Evolutionary conservation across 192 early-diverging fungal genomes (phyloP).

Genomic region (Pilobolus umbonatus): DNA sequence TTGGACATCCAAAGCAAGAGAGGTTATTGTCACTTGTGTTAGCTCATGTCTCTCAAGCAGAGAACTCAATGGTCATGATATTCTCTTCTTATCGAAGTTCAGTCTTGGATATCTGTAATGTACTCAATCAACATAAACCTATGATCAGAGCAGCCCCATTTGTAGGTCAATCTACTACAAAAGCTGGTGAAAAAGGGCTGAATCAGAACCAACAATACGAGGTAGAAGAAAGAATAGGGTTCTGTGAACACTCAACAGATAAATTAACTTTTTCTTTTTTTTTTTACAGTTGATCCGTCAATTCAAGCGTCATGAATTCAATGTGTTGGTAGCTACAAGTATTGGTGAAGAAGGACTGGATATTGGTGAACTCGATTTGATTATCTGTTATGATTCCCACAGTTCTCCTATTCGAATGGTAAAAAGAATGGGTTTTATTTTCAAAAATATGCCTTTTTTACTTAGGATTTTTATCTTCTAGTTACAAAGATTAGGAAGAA

Average conservation of each 20-base stretch:
- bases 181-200: slow-evolving; percentile 61
- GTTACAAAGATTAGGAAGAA: slow-evolving; percentile 72
- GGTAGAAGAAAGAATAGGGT: slow-evolving; percentile 29
- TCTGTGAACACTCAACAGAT: background rate
- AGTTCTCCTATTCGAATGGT: slow-evolving; percentile 73
- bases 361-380: slow-evolving; percentile 94
- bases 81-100: slow-evolving; percentile 83
- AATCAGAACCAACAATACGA: slow-evolving; percentile 83
- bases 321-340: slow-evolving; percentile 84
- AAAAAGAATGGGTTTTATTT: slow-evolving; percentile 22
- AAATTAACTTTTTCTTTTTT: slow-evolving; percentile 6
- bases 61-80: slow-evolving; percentile 68
- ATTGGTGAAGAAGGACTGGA: slow-evolving; percentile 96
- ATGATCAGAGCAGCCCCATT: slow-evolving; percentile 67
- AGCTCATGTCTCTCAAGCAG: slow-evolving; percentile 58
- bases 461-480: slow-evolving; percentile 12
- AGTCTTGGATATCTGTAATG: slow-evolving; percentile 76
- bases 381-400: slow-evolving; percentile 84
- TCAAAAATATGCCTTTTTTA: background rate
- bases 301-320: slow-evolving; percentile 74
- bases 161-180: slow-evolving; percentile 69
- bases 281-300: slow-evolving; percentile 56
- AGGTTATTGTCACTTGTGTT: slow-evolving; percentile 56
- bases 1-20: slow-evolving; percentile 83
- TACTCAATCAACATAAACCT: slow-evolving; percentile 59